These are phyloP conservation scores for Tricladium varicosporioides DNA, from an alignment of 2,329 filamentous ascomycete genomes.

Conservation along the genomic window DNA sequence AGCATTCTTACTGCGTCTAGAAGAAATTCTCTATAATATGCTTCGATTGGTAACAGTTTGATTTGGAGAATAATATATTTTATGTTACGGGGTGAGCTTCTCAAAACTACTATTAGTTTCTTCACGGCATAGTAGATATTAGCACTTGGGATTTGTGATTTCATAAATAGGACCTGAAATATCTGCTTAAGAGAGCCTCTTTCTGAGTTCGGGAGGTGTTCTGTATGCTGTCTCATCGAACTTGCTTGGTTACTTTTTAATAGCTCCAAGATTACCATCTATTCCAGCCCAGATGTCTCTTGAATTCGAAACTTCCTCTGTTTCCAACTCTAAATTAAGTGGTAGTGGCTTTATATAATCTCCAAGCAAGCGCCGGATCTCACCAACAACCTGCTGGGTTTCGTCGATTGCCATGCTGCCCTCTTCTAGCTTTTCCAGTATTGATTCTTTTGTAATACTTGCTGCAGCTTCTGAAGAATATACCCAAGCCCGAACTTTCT, in stretches of 20 bases:
- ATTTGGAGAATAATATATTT: no score
- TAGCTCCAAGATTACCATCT: slow-evolving; percentile 33
- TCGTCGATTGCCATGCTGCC: slow-evolving; percentile 55
- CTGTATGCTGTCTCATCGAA: no score
- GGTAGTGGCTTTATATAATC: slow-evolving; percentile 1
- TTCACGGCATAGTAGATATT: no score
- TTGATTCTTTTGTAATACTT: slow-evolving; percentile 54
- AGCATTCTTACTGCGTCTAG: no score
- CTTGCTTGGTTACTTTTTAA: slow-evolving; percentile 15
- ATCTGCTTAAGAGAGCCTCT: no score
- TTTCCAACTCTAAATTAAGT: neutral
- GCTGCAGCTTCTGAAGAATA: slow-evolving; percentile 59
- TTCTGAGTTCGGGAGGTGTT: no score
- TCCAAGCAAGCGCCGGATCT: slow-evolving; percentile 50
- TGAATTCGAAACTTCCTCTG: slow-evolving; percentile 2
- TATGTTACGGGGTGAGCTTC: no score
- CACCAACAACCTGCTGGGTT: slow-evolving; percentile 47
- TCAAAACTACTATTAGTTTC: no score
- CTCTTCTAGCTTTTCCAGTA: slow-evolving; percentile 58
- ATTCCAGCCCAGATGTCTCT: slow-evolving; percentile 32
- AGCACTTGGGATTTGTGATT: no score
- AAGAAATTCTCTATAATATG: no score
- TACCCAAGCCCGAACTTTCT: slow-evolving; percentile 55
- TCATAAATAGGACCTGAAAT: neutral
- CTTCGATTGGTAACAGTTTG: no score